These are phyloP conservation scores for Geranium incanum DNA, from an alignment of 441 rosid species.

Conservation along the genomic window DNA sequence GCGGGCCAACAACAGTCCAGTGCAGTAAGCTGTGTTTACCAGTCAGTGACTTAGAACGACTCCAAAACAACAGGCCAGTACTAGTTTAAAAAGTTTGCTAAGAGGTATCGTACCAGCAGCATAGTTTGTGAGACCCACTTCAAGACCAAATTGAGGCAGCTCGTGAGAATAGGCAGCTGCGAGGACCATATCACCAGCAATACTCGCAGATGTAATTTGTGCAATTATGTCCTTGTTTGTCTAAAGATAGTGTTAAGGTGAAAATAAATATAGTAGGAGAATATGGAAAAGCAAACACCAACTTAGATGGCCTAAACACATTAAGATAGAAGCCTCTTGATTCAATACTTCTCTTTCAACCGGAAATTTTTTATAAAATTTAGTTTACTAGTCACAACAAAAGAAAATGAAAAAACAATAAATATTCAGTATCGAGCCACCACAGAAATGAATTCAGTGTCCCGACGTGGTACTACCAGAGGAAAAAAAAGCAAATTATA, in stretches of 20 bases:
- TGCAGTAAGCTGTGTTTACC: constrained; percentile 7
- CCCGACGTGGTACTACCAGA: too few species aligned
- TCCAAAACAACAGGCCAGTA: background rate
- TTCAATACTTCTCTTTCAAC: background rate
- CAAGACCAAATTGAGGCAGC: constrained; percentile 8
- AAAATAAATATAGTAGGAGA: background rate
- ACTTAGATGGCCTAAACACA: background rate
- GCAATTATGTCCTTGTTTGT: constrained; percentile 8
- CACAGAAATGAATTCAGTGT: background rate
- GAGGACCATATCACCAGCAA: constrained; percentile 10
- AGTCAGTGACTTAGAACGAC: background rate
- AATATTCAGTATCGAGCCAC: background rate
- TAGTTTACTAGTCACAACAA: too few species aligned
- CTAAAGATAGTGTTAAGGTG: constrained; percentile 5
- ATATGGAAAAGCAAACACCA: background rate
- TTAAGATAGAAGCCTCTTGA: background rate
- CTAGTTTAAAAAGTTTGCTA: background rate
- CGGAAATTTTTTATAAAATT: too few species aligned
- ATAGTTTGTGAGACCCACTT: constrained; percentile 9
- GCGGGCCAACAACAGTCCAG: constrained; percentile 10
- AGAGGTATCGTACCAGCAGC: background rate
- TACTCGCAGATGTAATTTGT: constrained; percentile 10
- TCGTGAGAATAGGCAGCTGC: constrained; percentile 8
- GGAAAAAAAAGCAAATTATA: background rate
- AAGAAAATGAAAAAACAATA: background rate